Percentiles rank a stretch among this genome's conserved stretches.
These are phyloP conservation scores for Mycena belliarum DNA, from an alignment of 768 basidiomycete genomes.

Conservation along the genomic window DNA sequence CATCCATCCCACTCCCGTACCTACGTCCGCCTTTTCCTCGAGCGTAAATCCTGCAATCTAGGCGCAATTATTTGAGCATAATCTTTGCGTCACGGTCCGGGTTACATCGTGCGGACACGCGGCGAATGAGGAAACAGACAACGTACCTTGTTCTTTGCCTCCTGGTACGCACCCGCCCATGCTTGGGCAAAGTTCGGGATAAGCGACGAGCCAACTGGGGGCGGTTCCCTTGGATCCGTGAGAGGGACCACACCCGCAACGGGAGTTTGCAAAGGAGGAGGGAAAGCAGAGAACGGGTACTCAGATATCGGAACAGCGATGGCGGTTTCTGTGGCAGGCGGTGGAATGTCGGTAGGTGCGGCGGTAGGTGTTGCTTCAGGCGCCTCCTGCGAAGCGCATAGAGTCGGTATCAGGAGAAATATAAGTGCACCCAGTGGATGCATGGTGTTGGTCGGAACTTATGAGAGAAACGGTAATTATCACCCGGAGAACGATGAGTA, in stretches of 20 bases:
- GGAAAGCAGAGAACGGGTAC: constrained; percentile 58
- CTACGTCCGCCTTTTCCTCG: constrained; percentile 64
- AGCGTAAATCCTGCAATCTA: constrained; percentile 53
- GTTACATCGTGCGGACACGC: background rate
- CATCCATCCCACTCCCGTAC: constrained; percentile 69
- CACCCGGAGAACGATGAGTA: no score
- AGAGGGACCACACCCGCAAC: constrained; percentile 54
- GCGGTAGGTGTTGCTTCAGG: constrained; percentile 14
- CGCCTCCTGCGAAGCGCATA: constrained; percentile 12
- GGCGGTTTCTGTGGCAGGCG: constrained; percentile 11
- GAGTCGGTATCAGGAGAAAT: constrained; percentile 8
- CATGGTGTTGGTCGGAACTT: constrained; percentile 17
- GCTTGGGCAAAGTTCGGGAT: constrained; percentile 53
- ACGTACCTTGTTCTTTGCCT: constrained; percentile 57
- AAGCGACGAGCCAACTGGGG: constrained; percentile 42
- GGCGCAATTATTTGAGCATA: no score
- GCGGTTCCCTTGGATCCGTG: constrained; percentile 58
- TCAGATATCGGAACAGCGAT: constrained; percentile 40
- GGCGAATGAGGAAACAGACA: constrained; percentile 3
- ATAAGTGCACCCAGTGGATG: constrained; percentile 7
- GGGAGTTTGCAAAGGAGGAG: constrained; percentile 57
- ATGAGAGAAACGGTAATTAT: no score
- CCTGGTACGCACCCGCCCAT: constrained; percentile 60
- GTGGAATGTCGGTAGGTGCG: background rate
- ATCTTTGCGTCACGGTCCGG: background rate